These are phyloP conservation scores for Trametes maxima DNA, from an alignment of 768 basidiomycete species.

Conservation along the genomic window DNA sequence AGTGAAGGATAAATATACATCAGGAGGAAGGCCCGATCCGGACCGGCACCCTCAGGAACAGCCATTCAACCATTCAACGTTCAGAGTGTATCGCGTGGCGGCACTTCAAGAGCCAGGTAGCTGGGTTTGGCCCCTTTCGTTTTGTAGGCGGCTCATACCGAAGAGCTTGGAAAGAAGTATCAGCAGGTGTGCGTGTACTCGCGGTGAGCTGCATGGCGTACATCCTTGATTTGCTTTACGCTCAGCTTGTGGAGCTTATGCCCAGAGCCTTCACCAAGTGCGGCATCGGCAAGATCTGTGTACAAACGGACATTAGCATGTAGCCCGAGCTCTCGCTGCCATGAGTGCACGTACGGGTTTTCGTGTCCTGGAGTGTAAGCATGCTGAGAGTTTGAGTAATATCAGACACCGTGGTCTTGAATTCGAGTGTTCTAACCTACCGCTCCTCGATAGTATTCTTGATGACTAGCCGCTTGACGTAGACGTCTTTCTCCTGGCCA, in stretches of 20 bases:
- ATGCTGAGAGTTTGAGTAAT: conserved; percentile 46
- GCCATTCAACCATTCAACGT: too few species aligned
- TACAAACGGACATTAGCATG: neutral
- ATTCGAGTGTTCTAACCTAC: conserved; percentile 36
- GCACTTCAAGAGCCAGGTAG: too few species aligned
- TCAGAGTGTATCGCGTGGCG: too few species aligned
- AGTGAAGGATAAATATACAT: conserved; percentile 1
- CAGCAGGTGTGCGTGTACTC: neutral
- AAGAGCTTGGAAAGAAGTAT: conserved; percentile 15
- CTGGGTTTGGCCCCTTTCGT: neutral
- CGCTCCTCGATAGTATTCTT: conserved; percentile 76
- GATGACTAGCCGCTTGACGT: conserved; percentile 67
- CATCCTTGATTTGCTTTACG: conserved; percentile 68
- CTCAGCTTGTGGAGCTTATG: conserved; percentile 64
- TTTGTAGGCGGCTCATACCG: conserved; percentile 13
- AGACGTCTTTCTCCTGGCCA: conserved; percentile 70
- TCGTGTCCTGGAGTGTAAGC: conserved; percentile 68
- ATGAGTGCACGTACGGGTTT: conserved; percentile 45
- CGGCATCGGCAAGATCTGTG: conserved; percentile 63
- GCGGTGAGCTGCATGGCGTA: conserved; percentile 34
- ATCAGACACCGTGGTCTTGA: neutral
- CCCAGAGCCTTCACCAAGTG: conserved; percentile 68
- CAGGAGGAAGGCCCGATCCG: neutral
- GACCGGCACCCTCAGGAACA: neutral
- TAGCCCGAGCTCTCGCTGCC: neutral